Evolutionary conservation across 2,329 filamentous ascomycete genomes (phyloP).

Genomic region (Phoma herbarum): DNA sequence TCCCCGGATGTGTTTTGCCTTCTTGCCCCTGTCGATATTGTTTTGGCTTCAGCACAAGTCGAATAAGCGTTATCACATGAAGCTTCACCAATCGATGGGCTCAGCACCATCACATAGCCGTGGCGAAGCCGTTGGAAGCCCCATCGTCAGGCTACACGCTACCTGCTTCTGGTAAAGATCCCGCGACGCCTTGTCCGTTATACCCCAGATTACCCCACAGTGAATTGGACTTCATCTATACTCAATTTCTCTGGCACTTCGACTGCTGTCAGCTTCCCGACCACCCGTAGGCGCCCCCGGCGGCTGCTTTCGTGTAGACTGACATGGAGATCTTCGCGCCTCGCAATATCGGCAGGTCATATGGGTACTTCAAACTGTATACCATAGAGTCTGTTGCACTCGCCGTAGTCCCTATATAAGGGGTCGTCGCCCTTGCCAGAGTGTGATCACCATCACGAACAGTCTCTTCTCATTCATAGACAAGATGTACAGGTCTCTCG

Average conservation of each 20-base stretch:
- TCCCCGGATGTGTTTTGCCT: neutral
- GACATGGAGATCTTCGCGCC: constrained; percentile 28
- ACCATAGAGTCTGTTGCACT: constrained; percentile 11
- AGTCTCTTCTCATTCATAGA: constrained; percentile 38
- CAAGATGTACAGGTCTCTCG: constrained; percentile 53
- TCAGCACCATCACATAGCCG: constrained; percentile 32
- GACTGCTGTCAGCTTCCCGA: constrained; percentile 40
- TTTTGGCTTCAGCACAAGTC: neutral
- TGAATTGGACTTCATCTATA: constrained; percentile 46
- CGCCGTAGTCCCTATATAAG: constrained; percentile 39
- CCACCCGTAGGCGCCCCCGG: constrained; percentile 38
- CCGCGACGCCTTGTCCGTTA: constrained; percentile 44
- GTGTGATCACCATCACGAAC: constrained; percentile 36
- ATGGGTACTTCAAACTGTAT: constrained; percentile 27
- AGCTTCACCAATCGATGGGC: constrained; percentile 26
- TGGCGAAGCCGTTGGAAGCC: constrained; percentile 20
- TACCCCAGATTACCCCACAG: constrained; percentile 48
- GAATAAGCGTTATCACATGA: constrained; percentile 3
- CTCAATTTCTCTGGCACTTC: constrained; percentile 42
- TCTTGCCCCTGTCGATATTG: constrained; percentile 8
- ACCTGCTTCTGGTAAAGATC: constrained; percentile 39
- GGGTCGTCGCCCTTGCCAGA: constrained; percentile 15
- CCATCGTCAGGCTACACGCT: constrained; percentile 26
- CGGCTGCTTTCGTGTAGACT: constrained; percentile 29
- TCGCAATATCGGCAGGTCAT: constrained; percentile 32